These are phyloP conservation scores for Gossypium gossypioides DNA, from an alignment of 441 rosid genomes.

Conservation along the genomic window DNA sequence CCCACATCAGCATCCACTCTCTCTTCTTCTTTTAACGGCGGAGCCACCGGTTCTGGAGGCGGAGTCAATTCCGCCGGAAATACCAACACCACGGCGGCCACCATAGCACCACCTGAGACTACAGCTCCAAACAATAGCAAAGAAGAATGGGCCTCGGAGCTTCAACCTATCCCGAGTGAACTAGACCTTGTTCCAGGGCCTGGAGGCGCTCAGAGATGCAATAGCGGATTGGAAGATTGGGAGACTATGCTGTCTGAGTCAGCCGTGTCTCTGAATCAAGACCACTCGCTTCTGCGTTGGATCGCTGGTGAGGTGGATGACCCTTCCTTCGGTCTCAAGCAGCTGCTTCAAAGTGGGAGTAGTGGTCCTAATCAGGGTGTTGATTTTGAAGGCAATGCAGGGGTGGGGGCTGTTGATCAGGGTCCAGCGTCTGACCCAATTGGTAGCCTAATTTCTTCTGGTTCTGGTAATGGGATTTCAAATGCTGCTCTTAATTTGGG, in stretches of 20 bases:
- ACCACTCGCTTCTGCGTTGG: slow-evolving; percentile 41
- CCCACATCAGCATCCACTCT: slow-evolving; percentile 49
- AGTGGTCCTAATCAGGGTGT: slow-evolving; percentile 16
- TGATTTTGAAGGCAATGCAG: slow-evolving; percentile 35
- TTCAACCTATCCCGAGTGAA: slow-evolving; percentile 28
- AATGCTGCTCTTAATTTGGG: slow-evolving; percentile 18
- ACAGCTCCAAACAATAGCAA: slow-evolving; percentile 12
- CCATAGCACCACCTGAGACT: slow-evolving; percentile 4
- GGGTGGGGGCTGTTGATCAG: slow-evolving; percentile 31
- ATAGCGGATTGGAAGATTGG: slow-evolving; percentile 41
- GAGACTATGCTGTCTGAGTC: slow-evolving; percentile 41
- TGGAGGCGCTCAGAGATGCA: slow-evolving; percentile 29
- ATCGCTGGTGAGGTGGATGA: slow-evolving; percentile 46
- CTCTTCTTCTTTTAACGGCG: slow-evolving; percentile 39
- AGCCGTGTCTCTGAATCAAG: slow-evolving; percentile 27
- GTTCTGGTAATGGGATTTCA: slow-evolving; percentile 16
- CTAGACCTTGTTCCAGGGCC: slow-evolving; percentile 24
- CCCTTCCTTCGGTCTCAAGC: slow-evolving; percentile 40
- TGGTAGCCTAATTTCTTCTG: slow-evolving; percentile 11
- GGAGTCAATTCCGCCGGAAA: slow-evolving; percentile 16
- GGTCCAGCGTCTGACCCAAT: slow-evolving; percentile 22
- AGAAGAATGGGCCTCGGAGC: slow-evolving; percentile 40
- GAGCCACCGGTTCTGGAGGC: slow-evolving; percentile 15
- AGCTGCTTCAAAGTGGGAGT: slow-evolving; percentile 32
- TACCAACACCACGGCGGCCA: slow-evolving; percentile 22